Base-by-base conservation (phyloP, 768 basidiomycete genomes). In the Vararia minispora region DNA sequence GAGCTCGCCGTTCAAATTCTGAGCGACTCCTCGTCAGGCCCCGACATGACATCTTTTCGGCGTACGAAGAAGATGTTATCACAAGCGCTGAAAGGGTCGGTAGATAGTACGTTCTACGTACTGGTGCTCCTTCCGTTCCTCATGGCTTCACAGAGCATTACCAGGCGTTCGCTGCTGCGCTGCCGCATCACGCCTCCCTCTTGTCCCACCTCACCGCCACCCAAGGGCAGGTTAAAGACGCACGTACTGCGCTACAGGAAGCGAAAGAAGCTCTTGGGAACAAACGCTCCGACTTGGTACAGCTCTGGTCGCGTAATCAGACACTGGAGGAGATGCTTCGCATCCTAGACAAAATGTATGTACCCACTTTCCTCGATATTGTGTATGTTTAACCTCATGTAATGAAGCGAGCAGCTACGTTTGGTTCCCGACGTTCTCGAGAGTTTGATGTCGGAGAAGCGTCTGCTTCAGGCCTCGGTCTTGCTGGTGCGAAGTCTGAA, bases 261-360 rank as follows among this genome's bases (percentile, higher is more conserved):
- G 71, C 81, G 1, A 89, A 85, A 49, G 87, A 89, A 39, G 67
- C 74, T 1, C 61, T 89, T 11, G 81, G 85, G 13, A 79, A 65
- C 48, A 89, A 87, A 56, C 74, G 89, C 32, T 79, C 86, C 4
- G 95, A 92, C 54, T 76, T 94, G 22, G 88, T 79, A 32, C 90
- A 87, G 52, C 65, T 98, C 20, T 91, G 89, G 81, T 71, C 80
- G 24, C 70, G 92, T 50, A 83, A 86, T 38, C 85, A 92, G 52
- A 81, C 75, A n/a, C 60, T 98, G 14, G 85, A 94, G 52, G 95
- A 98, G 58, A 98, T 98, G 90, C 71, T 92, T 52, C 76, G 76
- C 30, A 69, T 97, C n/a, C 56, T 99, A 45, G 91, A 97, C 56
- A 84, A 89, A 53, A 94, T 98, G 94, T 92, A 49, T 44, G 83